These are phyloP conservation scores for Chenopodium album DNA, from an alignment of 148 eudicot genomes.

Conservation along the genomic window DNA sequence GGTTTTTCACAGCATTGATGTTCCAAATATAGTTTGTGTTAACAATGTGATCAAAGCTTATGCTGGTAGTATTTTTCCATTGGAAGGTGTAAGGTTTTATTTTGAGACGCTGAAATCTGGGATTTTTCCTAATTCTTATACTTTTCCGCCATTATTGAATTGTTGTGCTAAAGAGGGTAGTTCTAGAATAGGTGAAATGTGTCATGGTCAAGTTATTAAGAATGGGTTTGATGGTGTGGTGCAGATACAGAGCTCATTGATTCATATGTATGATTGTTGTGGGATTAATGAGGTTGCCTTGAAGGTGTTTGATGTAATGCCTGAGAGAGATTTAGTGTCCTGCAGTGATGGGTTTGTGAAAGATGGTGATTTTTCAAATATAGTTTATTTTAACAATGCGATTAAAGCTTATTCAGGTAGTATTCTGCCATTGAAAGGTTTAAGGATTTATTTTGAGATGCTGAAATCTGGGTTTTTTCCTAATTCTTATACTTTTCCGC, in stretches of 20 bases:
- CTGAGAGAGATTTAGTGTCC: constrained; percentile 29
- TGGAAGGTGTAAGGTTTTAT: constrained; percentile 47
- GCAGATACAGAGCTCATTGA: constrained; percentile 61
- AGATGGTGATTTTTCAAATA: constrained; percentile 30
- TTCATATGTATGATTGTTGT: constrained; percentile 69
- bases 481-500: constrained; percentile 62
- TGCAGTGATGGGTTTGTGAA: too few relatives aligned
- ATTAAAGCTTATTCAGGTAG: constrained; percentile 60
- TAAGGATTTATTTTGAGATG: constrained; percentile 53
- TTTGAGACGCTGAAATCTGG: constrained; percentile 52
- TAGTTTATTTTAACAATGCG: constrained; percentile 58
- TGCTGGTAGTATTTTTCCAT: constrained; percentile 39
- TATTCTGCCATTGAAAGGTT: constrained; percentile 34
- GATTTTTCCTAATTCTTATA: constrained; percentile 52
- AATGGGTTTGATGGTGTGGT: constrained; percentile 57
- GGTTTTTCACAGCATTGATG: constrained; percentile 40
- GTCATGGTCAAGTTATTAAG: constrained; percentile 69
- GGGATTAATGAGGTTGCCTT: constrained; percentile 44
- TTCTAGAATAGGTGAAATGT: constrained; percentile 35
- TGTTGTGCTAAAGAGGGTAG: constrained; percentile 55
- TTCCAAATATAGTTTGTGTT: constrained; percentile 53
- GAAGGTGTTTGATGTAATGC: constrained; percentile 57
- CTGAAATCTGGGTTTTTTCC: constrained; percentile 46
- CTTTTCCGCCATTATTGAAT: constrained; percentile 60
- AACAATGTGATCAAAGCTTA: constrained; percentile 65